Evolutionary conservation across 2,329 filamentous ascomycete genomes (phyloP).

Genomic region (Talaromyces atroroseus): DNA sequence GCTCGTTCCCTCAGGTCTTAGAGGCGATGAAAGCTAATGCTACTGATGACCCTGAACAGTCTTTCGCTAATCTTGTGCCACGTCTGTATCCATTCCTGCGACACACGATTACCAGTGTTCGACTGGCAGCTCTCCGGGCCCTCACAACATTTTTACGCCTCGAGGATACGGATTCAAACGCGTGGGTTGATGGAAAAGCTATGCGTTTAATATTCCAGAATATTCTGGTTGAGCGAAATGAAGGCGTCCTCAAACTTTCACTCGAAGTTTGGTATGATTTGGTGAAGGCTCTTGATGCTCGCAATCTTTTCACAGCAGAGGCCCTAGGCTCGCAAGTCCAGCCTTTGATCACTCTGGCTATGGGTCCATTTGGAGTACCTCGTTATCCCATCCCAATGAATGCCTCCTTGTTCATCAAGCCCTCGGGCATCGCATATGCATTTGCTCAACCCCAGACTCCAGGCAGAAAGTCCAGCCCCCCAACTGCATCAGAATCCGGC

Average conservation of each 20-base stretch:
- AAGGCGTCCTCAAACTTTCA: constrained; percentile 73
- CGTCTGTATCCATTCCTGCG: constrained; percentile 92
- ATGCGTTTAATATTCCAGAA: constrained; percentile 91
- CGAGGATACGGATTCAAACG: constrained; percentile 69
- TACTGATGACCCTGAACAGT: constrained; percentile 73
- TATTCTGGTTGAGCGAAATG: constrained; percentile 84
- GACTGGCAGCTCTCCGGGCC: constrained; percentile 86
- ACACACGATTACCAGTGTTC: constrained; percentile 94
- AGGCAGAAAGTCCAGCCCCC: constrained; percentile 35
- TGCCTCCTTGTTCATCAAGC: constrained; percentile 79
- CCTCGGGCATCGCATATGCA: constrained; percentile 79
- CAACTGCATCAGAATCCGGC: constrained; percentile 49
- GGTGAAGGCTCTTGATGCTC: constrained; percentile 59
- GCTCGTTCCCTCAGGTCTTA: constrained; percentile 86
- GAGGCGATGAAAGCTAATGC: constrained; percentile 92
- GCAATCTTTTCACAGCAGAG: constrained; percentile 60
- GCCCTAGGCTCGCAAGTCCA: constrained; percentile 68
- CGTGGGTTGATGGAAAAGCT: constrained; percentile 88
- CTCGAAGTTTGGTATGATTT: constrained; percentile 82
- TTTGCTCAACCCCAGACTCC: constrained; percentile 28
- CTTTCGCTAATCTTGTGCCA: constrained; percentile 87
- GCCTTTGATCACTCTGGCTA: constrained; percentile 74
- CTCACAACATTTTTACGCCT: constrained; percentile 89
- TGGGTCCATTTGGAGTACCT: constrained; percentile 88
- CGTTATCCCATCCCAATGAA: constrained; percentile 92